Conservation (phyloP, 345 rosid species). For the Brassica rapa region DNA sequence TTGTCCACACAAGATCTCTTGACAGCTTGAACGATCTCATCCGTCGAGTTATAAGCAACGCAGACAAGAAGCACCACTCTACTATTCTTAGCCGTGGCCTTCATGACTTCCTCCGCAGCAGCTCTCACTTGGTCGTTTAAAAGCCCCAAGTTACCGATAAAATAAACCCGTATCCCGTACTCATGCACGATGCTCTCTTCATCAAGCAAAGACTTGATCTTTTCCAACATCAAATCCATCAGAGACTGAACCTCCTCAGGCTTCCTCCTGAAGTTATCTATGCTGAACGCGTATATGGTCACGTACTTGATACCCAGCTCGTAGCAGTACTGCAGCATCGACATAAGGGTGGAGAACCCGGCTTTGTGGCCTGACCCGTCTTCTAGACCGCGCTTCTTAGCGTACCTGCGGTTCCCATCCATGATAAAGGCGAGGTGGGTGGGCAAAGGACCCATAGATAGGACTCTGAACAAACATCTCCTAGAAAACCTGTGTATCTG, state of each 20-base stretch:
- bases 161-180: conserved; percentile 59
- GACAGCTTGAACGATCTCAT: conserved; percentile 83
- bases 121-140: conserved; percentile 48
- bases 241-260: conserved; percentile 73
- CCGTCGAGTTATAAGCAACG: conserved; percentile 62
- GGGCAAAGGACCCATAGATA: conserved; percentile 58
- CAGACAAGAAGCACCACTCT: conserved; percentile 46
- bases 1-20: conserved; percentile 59
- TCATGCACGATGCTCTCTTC: conserved; percentile 63
- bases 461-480: conserved; percentile 47
- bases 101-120: conserved; percentile 72
- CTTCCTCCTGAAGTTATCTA: conserved; percentile 70
- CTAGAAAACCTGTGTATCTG: conserved; percentile 40
- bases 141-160: conserved; percentile 50
- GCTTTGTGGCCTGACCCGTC: conserved; percentile 49
- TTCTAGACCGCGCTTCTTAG: conserved; percentile 28
- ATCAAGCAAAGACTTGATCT: conserved; percentile 57
- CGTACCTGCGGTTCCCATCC: conserved; percentile 57
- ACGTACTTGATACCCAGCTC: conserved; percentile 69
- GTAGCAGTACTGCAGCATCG: conserved; percentile 65
- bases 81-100: conserved; percentile 50
- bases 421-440: conserved; percentile 67
- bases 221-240: conserved; percentile 80
- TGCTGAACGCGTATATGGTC: conserved; percentile 74
- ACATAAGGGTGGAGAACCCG: conserved; percentile 58